Evolutionary conservation across 2,329 filamentous ascomycete genomes (phyloP), one percentile per base, ranked within the genome.

Genomic region (Incumbomyces lentus): DNA sequence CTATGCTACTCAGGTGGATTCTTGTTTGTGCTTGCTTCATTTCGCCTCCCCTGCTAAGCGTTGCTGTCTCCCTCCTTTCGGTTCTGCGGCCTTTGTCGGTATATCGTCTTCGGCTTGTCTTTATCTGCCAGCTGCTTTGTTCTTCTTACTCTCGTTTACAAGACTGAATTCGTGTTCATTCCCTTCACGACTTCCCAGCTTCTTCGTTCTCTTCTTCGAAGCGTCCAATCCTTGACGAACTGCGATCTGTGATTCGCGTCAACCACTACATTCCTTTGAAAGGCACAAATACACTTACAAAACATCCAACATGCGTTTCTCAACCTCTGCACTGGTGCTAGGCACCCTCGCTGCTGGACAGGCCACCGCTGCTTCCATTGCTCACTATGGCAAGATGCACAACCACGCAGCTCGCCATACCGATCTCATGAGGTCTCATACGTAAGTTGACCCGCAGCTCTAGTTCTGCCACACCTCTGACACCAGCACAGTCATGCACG

Each of bases 81-180:
- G 31, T 22, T 31, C 42, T 22, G 29, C 12, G 12, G 4, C 36
- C 42, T 45, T 45, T 38, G 42, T 45, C 31, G 19, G 14, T 44
- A 44, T 44, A 44, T 44, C 41, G 41, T 44, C 11, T 26, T 10
- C 42, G 26, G 42, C 34, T 30, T 37, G 42, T 38, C 42, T 45
- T 38, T 45, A 37, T 45, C 33, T 37, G 13, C 14, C 30, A 12
- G 17, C 18, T 8, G 34, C 32, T 31, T 45, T 45, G 17, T 33
- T 45, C 34, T 34, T 38, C 33, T 31, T 18, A 37, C 42, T 17
- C 42, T 44, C 75, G 73, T 55, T 71, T 71, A 86, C 57, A 78
- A 71, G 1, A 71, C 69, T 38, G 1, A 79, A 78, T 19, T 69
- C 65, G 49, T 71, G 65, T 48, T 86, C 81, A 16, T 79, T 74